A percentile compares a stretch with the other conserved stretches of the same genome.
Evolutionary conservation across 192 early-diverging fungal genomes (phyloP).

Genomic region (Phycomyces blakesleeanus): DNA sequence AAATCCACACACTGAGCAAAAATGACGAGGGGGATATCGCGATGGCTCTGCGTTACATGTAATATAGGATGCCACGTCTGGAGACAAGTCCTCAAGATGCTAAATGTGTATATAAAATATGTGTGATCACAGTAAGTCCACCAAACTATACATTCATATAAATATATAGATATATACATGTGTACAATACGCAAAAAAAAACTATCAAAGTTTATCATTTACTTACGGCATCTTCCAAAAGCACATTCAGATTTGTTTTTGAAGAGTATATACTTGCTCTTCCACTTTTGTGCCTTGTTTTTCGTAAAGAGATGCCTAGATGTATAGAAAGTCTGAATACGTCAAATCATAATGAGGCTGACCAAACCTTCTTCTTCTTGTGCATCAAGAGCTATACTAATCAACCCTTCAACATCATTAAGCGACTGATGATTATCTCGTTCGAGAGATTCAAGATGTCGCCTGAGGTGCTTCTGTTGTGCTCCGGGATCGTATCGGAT

Average conservation of each 20-base stretch:
- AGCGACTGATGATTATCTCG: conserved; percentile 51
- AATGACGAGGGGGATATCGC: conserved; percentile 41
- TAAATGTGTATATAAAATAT: too few species aligned
- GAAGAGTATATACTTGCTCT: conserved; percentile 21
- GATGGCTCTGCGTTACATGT: conserved; percentile 38
- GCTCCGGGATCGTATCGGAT: conserved; percentile 21
- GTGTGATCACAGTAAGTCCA: too few species aligned
- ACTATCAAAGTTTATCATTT: too few species aligned
- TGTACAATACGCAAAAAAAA: too few species aligned
- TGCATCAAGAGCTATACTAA: conserved; percentile 41
- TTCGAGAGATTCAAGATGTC: conserved; percentile 51
- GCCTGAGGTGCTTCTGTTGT: conserved; percentile 35
- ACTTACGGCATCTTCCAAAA: conserved; percentile 34
- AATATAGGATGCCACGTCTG: conserved; percentile 27
- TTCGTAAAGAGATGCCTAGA: background rate
- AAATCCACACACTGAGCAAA: conserved; percentile 68
- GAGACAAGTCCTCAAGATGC: conserved; percentile 2
- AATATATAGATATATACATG: too few species aligned
- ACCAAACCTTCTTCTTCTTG: conserved; percentile 30
- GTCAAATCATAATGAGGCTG: background rate
- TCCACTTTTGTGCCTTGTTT: background rate
- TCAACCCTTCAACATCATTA: conserved; percentile 47
- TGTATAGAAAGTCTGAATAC: background rate
- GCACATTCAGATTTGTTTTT: conserved; percentile 28
- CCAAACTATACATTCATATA: too few species aligned